phyloP scores from a whole-genome alignment of 768 basidiomycete genomes.

The Leccinum barrowsii region DNA sequence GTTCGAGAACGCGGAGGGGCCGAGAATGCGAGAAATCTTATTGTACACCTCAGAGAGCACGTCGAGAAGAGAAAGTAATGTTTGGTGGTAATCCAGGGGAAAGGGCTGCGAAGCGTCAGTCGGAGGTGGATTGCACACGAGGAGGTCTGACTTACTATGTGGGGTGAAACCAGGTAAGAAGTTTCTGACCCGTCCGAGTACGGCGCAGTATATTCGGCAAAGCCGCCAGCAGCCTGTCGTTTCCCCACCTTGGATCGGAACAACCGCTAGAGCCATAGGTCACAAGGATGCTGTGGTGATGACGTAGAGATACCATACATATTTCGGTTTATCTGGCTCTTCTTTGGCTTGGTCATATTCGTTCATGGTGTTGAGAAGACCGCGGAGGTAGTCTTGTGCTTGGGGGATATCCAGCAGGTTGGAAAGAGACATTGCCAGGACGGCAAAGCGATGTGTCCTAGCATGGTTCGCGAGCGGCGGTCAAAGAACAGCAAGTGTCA shows the following conservation, averaged over 20 bases:
- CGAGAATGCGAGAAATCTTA: slow-evolving; percentile 79
- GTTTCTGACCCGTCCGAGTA: slow-evolving; percentile 58
- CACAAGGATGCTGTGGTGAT: slow-evolving; percentile 1
- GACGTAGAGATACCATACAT: slow-evolving; percentile 40
- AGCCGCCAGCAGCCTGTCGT: slow-evolving; percentile 46
- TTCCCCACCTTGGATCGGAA: slow-evolving; percentile 59
- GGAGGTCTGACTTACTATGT: slow-evolving; percentile 54
- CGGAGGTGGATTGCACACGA: neutral
- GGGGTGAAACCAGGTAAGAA: slow-evolving; percentile 69
- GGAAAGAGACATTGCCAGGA: slow-evolving; percentile 84
- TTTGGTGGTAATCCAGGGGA: slow-evolving; percentile 84
- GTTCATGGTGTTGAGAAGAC: slow-evolving; percentile 63
- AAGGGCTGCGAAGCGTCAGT: slow-evolving; percentile 59
- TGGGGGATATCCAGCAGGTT: slow-evolving; percentile 77
- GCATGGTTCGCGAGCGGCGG: slow-evolving; percentile 1
- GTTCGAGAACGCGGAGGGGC: slow-evolving; percentile 73
- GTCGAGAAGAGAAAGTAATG: slow-evolving; percentile 82
- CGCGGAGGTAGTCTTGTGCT: slow-evolving; percentile 75
- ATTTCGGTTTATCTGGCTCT: slow-evolving; percentile 56
- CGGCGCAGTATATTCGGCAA: slow-evolving; percentile 59
- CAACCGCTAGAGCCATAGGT: slow-evolving; percentile 40
- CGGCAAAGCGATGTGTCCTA: slow-evolving; percentile 79
- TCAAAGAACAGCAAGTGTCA: slow-evolving; percentile 2
- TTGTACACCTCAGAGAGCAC: slow-evolving; percentile 88
- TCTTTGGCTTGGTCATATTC: slow-evolving; percentile 76